Evolutionary conservation across 352 stramenopile genomes (phyloP).

Genomic region (Pythium oligandrum): DNA sequence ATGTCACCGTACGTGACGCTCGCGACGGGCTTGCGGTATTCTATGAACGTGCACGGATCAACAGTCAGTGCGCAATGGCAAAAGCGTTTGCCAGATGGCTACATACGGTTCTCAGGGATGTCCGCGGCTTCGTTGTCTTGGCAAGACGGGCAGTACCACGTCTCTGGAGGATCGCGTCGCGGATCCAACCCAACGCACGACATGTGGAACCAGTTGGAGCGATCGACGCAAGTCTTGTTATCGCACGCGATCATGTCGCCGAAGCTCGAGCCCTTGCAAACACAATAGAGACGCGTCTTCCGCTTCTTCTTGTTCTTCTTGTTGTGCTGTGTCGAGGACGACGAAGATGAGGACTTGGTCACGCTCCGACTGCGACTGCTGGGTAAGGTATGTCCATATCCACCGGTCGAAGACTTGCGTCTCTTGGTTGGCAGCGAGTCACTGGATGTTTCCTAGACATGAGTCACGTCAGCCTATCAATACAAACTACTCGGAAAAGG

Average conservation of each 20-base stretch:
- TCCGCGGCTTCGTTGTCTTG: conserved; percentile 43
- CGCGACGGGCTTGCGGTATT: conserved; percentile 75
- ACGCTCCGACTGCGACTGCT: conserved; percentile 1
- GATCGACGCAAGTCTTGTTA: conserved; percentile 72
- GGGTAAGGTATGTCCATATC: neutral
- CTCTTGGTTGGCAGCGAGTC: too few relatives aligned
- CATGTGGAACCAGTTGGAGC: conserved; percentile 86
- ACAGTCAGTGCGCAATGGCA: neutral
- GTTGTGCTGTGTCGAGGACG: conserved; percentile 10
- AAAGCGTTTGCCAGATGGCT: conserved; percentile 1
- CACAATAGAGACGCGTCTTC: conserved; percentile 67
- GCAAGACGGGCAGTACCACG: conserved; percentile 71
- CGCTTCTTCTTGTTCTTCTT: conserved; percentile 54
- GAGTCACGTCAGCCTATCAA: too few relatives aligned
- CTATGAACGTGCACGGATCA: conserved; percentile 14
- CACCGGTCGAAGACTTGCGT: too few relatives aligned
- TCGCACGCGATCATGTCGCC: conserved; percentile 84
- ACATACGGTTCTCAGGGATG: conserved; percentile 68
- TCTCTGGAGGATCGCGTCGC: conserved; percentile 45
- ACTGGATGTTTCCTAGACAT: too few relatives aligned
- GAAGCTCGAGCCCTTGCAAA: conserved; percentile 69
- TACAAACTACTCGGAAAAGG: too few relatives aligned
- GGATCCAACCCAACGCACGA: conserved; percentile 56
- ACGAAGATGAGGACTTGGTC: conserved; percentile 7
- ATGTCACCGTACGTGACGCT: conserved; percentile 87